Base-by-base conservation (phyloP, 1,284 basidiomycete genomes). In the Heliocybe sulcata region DNA sequence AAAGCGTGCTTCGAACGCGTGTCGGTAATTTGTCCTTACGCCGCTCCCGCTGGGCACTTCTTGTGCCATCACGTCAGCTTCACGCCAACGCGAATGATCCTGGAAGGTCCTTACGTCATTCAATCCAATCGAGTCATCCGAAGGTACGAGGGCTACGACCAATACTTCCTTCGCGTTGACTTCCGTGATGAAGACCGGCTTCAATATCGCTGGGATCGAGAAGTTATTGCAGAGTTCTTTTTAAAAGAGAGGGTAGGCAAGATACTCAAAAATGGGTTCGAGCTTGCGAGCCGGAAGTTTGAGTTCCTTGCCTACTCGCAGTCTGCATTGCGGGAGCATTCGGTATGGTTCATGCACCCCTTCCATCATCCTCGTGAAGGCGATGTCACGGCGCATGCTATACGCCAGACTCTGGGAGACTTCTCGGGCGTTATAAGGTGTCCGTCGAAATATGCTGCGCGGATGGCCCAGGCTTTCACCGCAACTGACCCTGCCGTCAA, bases 401-500 rank as follows among this genome's bases (percentile, higher is more conserved):
- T 92, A 54, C 76, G 90, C 23, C 61, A 71, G 23, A 70, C 72
- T 16, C 73, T 90, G 16, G 90, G 89, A 12, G 74, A 87, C 61
- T 91, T 92, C 64, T 72, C 72, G 0, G 65, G 69, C 2, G 75
- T 88, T 20, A 74, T 85, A 47, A 69, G 65, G 50, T 75, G 72
- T 33, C 89, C 90, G 4, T 88, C 89, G 1, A 87, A 87, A 64
- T 90, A 83, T 64, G 90, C 88, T 10, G 90, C 90, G 14, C 78
- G 90, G 29, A 72, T 93, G 60, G 86, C 87, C 6, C 90, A 92
- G 68, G 88, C 89, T 0, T 92, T 92, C 63, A 89, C 87, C 0
- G 84, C 85, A 1, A 92, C 90, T 1, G 82, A 88, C 62, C 81
- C 83, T 0, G 87, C 86, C 0, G 77, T 90, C 25, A 66, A 67